Evolutionary conservation across 2,329 filamentous ascomycete species (phyloP).

Genomic region (Zymoseptoria brevis): DNA sequence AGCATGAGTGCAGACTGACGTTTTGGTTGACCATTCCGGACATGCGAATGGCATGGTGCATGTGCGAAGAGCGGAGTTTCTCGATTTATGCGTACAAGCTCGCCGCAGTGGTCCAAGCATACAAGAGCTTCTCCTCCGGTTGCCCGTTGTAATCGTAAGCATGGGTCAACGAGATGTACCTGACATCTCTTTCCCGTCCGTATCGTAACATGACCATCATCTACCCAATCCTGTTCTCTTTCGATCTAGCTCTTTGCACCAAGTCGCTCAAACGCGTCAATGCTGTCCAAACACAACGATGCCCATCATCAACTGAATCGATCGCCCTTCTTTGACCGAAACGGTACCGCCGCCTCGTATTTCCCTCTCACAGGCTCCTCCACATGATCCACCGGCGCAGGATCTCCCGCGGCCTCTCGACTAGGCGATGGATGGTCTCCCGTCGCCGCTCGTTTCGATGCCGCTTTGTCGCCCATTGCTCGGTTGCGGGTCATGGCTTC

Average conservation of each 20-base stretch:
- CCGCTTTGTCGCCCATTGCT: conserved; percentile 5
- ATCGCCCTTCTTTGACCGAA: conserved; percentile 73
- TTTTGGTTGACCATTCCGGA: background rate
- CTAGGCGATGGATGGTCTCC: conserved; percentile 27
- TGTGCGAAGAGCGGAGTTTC: background rate
- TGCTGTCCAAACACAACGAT: background rate
- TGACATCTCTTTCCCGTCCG: background rate
- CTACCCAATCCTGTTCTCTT: background rate
- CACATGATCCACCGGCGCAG: conserved; percentile 77
- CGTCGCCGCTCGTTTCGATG: conserved; percentile 27
- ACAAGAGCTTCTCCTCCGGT: background rate
- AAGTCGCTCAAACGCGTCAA: background rate
- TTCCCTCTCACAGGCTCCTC: conserved; percentile 72
- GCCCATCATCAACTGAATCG: conserved; percentile 50
- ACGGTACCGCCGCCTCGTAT: conserved; percentile 75
- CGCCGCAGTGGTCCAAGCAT: background rate
- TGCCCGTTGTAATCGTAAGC: background rate
- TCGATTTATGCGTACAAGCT: background rate
- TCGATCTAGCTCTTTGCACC: background rate
- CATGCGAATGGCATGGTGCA: background rate
- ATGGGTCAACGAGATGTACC: background rate
- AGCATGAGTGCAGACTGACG: too few species aligned
- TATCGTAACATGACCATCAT: background rate
- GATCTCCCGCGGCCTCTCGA: conserved; percentile 45
- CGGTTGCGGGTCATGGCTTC: conserved; percentile 14